Base-by-base conservation (phyloP, 352 stramenopile species). In the Phytophthora boehmeriae region DNA sequence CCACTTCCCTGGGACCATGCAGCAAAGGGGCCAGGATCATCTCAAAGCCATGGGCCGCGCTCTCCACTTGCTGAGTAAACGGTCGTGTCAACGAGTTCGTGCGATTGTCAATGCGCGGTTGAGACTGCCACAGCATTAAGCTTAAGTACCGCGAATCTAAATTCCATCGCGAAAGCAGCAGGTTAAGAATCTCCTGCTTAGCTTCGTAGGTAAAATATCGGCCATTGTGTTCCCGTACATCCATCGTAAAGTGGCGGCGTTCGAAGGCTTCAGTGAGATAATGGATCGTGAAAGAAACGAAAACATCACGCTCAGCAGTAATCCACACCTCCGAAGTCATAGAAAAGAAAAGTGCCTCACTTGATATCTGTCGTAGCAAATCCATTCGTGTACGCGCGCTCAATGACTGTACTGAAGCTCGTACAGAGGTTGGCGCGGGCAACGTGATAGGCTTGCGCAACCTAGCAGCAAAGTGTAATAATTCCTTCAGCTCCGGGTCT, bases 241-340 rank as follows among this genome's bases (percentile, higher is more conserved):
- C 75, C 8, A 83, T 56, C 36, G 75, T 83, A 16, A 79, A 79
- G 44, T 83, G 71, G 1, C 75, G 68, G 16, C 62, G 46, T 38
- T 81, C 72, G 20, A 84, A 81, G 14, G 56, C 66, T 28, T 79
- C 56, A 1, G 75, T 81, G 25, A 79, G 53, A 41, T 79, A 81
- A 50, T 81, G 72, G 35, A 84, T 69, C 14, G 61, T 79, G 51
- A 81, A 77, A 10, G 69, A 76, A n/a, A 83, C 57, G 49, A 79
- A 83, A 48, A 75, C 68, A 38, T 83, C 68, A 11, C 70, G 65
- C 43, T 80, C 71, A 4, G 61, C 64, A 20, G 74, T 80, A 17
- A 74, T 72, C 74, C 74, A 83, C n/a, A 78, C 70, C 46, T 84
- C 66, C 10, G 69, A 73, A 23, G 69, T 63, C 59, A 84, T 67